Conservation (phyloP, 176 grass and related monocot species). For the Sorghum bicolor region DNA sequence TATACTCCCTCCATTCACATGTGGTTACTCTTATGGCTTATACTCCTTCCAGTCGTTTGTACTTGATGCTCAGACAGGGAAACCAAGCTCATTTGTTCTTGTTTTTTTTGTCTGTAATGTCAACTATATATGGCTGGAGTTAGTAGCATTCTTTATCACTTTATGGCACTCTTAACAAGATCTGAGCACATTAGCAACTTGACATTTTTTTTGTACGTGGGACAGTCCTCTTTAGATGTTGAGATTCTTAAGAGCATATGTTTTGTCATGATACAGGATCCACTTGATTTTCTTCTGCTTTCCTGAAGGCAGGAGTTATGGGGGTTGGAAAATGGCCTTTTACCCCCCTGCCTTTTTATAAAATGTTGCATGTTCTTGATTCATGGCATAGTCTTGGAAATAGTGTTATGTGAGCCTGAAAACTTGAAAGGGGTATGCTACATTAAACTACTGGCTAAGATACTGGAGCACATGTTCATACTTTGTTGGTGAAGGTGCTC, state of each 20-base stretch:
- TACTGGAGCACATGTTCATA: not conserved
- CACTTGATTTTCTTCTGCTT: not conserved
- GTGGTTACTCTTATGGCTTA: not conserved
- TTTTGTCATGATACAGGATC: not conserved
- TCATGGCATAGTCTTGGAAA: not conserved
- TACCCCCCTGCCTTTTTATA: not conserved
- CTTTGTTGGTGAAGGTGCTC: not conserved
- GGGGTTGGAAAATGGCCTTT: not conserved
- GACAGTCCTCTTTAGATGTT: not conserved
- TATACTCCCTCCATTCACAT: not conserved
- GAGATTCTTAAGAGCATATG: not conserved
- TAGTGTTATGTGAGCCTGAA: not conserved
- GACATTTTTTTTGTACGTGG: not conserved
- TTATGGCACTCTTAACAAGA: not conserved
- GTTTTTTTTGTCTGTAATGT: not conserved
- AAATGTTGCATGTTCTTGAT: not conserved
- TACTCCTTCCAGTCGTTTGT: not conserved
- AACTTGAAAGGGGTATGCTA: not conserved
- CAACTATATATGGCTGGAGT: not conserved
- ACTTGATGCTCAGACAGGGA: not conserved
- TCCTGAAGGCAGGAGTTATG: not conserved
- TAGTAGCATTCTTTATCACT: not conserved
- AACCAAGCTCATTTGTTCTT: not conserved
- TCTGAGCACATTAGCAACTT: not conserved
- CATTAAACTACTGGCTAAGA: not conserved